Conservation (phyloP, 2,329 filamentous ascomycete species). For the Cytospora chrysosperma region DNA sequence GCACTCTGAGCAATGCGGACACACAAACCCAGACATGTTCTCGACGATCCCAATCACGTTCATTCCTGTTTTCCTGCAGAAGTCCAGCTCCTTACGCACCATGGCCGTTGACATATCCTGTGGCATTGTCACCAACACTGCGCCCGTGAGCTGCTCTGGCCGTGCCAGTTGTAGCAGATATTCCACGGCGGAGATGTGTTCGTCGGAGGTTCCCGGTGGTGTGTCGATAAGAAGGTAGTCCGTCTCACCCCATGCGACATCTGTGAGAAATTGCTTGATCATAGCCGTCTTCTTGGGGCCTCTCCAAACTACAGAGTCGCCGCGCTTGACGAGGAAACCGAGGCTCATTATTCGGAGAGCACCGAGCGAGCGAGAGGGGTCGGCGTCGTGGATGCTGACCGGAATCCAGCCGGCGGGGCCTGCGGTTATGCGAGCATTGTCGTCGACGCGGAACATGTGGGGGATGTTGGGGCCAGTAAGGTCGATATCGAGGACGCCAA, state of each 20-base stretch:
- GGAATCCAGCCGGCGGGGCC: constrained; percentile 91
- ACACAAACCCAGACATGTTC: constrained; percentile 95
- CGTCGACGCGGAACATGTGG: constrained; percentile 87
- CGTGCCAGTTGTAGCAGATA: constrained; percentile 67
- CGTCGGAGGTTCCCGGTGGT: constrained; percentile 92
- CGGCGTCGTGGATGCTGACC: constrained; percentile 72
- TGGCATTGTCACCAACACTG: constrained; percentile 93
- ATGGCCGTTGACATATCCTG: constrained; percentile 93
- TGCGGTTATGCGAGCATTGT: constrained; percentile 78
- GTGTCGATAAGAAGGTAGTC: constrained; percentile 96
- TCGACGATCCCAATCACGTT: constrained; percentile 85
- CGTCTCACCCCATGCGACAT: constrained; percentile 84
- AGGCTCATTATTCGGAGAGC: constrained; percentile 84
- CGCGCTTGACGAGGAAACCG: constrained; percentile 81
- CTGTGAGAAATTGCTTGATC: constrained; percentile 92
- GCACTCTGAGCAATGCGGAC: constrained; percentile 76
- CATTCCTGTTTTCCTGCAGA: constrained; percentile 81
- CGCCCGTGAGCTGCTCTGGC: constrained; percentile 73
- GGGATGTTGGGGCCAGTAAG: constrained; percentile 96
- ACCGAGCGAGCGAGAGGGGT: constrained; percentile 53
- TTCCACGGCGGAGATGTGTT: constrained; percentile 93
- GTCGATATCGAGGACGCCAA: constrained; percentile 94
- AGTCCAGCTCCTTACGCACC: constrained; percentile 92
- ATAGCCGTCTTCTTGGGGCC: constrained; percentile 99
- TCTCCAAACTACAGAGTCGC: constrained; percentile 94